Conservation (phyloP, 192 early-diverging fungal genomes). For the Coemansia sp. region DNA sequence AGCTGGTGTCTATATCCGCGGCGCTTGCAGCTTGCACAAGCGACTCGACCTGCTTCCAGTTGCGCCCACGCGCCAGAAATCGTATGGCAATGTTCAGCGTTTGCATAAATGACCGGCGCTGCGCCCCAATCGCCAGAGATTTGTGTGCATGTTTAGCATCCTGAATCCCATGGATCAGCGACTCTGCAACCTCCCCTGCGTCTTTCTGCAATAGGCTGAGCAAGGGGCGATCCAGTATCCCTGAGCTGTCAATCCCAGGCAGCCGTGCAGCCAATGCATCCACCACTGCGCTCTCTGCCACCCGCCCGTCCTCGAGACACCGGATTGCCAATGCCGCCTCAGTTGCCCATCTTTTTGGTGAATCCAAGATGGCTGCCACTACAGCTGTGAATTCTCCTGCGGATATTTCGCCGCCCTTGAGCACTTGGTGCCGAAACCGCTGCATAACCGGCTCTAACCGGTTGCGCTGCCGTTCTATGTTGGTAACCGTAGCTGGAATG, state of each 20-base stretch:
- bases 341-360: conserved; percentile 15
- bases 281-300: conserved; percentile 27
- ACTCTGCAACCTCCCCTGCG: not conserved
- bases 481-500: conserved; percentile 14
- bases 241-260: conserved; percentile 15
- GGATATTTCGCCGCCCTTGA: conserved; percentile 6
- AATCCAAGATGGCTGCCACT: conserved; percentile 17
- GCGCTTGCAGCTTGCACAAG: conserved; percentile 13
- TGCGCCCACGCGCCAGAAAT: conserved; percentile 17
- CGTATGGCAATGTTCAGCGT: conserved; percentile 23
- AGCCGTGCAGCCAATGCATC: conserved; percentile 35
- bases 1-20: conserved; percentile 9
- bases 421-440: conserved; percentile 16
- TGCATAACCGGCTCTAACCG: conserved; percentile 10
- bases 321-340: conserved; percentile 36
- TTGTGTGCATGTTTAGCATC: not conserved
- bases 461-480: conserved; percentile 21
- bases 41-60: conserved; percentile 15
- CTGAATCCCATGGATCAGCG: conserved; percentile 6
- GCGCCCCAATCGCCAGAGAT: not conserved
- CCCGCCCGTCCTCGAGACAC: conserved; percentile 24
- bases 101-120: conserved; percentile 16
- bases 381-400: conserved; percentile 20
- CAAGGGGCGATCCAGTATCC: conserved; percentile 21
- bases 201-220: conserved; percentile 9